Conservation (phyloP, 257 asterid genomes). For the Solanum tacnaense region DNA sequence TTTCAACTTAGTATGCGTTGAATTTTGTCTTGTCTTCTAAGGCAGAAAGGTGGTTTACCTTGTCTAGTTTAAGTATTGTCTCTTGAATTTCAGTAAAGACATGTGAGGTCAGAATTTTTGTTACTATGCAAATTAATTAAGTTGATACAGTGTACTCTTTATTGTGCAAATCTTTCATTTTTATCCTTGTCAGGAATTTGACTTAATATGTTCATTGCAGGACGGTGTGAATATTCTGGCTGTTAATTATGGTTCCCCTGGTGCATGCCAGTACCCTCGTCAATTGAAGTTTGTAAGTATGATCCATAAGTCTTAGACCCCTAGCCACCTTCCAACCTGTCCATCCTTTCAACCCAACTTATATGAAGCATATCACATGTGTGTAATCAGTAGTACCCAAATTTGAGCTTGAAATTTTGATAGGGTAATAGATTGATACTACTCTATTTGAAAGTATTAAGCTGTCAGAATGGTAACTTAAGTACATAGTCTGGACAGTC, state of each 20-base stretch:
- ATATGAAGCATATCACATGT: not conserved
- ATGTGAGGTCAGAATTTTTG: not conserved
- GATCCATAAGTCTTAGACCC: not conserved
- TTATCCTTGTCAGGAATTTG: not conserved
- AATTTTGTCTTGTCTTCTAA: not conserved
- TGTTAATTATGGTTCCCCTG: constrained; percentile 85
- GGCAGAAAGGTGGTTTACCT: not conserved
- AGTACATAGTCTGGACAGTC: not conserved
- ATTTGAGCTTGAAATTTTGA: not conserved
- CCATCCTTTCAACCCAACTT: not conserved
- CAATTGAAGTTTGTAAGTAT: constrained; percentile 56
- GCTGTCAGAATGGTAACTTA: not conserved
- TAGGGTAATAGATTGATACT: not conserved
- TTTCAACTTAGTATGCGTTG: not conserved
- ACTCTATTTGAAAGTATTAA: not conserved
- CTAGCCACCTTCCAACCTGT: not conserved
- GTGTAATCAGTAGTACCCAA: not conserved
- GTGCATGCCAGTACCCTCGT: constrained; percentile 84
- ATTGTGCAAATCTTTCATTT: not conserved
- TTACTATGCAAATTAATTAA: not conserved
- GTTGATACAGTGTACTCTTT: not conserved
- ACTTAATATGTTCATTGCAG: constrained; percentile 25
- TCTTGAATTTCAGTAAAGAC: not conserved
- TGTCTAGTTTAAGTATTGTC: not conserved
- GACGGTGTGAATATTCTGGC: constrained; percentile 87